Conservation (phyloP, 2,329 filamentous ascomycete genomes). For the Pseudocercospora eumusae region DNA sequence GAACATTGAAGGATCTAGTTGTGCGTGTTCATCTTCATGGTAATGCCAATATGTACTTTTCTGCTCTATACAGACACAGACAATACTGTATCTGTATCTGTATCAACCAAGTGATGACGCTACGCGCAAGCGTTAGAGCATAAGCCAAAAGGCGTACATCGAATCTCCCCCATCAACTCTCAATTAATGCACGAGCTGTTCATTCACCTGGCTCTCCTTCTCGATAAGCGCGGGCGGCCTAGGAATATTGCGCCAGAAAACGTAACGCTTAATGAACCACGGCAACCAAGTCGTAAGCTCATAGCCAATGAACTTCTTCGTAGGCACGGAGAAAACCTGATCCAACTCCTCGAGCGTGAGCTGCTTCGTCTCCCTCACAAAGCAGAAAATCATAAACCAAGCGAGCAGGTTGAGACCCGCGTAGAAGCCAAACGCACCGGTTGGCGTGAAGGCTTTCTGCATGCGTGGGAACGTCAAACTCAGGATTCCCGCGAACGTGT, state of each 20-base stretch:
- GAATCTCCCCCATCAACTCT: not conserved
- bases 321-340: conserved; percentile 57
- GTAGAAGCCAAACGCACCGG: conserved; percentile 59
- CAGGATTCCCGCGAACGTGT: conserved; percentile 46
- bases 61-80: not conserved
- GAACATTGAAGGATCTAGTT: not conserved
- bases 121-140: not conserved
- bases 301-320: conserved; percentile 44
- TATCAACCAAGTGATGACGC: not conserved
- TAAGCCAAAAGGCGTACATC: not conserved
- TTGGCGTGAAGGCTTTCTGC: conserved; percentile 51
- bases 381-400: conserved; percentile 54
- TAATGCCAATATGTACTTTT: not conserved
- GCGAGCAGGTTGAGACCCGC: conserved; percentile 59
- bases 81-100: not conserved
- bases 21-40: not conserved
- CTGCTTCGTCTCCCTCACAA: conserved; percentile 52
- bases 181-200: conserved; percentile 4
- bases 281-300: conserved; percentile 45
- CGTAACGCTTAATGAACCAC: conserved; percentile 46
- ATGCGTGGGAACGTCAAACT: conserved; percentile 52
- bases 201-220: conserved; percentile 27
- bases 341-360: conserved; percentile 53
- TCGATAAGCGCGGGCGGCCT: conserved; percentile 46
- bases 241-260: conserved; percentile 42